Evolutionary conservation across 2,329 filamentous ascomycete species (phyloP).

Genomic region (Colletotrichum gloeosporioides): DNA sequence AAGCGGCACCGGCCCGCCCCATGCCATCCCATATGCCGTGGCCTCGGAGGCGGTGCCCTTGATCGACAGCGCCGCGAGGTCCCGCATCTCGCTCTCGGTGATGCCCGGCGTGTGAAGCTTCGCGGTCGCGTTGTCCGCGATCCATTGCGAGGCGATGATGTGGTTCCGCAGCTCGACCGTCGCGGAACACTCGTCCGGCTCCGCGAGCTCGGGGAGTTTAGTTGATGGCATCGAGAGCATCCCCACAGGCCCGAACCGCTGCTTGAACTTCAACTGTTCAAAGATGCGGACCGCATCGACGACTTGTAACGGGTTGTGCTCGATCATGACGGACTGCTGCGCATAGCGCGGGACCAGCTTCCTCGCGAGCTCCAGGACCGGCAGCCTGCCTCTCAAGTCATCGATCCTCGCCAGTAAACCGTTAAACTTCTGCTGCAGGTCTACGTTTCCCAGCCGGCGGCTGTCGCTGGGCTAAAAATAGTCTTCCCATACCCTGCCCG

Average conservation of each 20-base stretch:
- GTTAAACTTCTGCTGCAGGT: neutral
- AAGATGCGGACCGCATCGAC: slow-evolving; percentile 15
- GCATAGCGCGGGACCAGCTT: slow-evolving; percentile 20
- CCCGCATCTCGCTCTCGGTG: slow-evolving; percentile 16
- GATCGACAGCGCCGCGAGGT: slow-evolving; percentile 7
- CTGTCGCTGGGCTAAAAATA: slow-evolving; percentile 23
- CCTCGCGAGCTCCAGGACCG: slow-evolving; percentile 1
- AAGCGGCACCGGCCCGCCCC: slow-evolving; percentile 16
- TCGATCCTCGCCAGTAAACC: slow-evolving; percentile 16
- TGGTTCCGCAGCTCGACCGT: slow-evolving; percentile 25
- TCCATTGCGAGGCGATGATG: slow-evolving; percentile 26
- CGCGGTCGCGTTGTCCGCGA: slow-evolving; percentile 20
- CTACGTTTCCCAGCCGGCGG: neutral
- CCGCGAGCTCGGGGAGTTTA: neutral
- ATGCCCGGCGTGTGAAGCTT: slow-evolving; percentile 20
- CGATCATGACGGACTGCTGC: slow-evolving; percentile 28
- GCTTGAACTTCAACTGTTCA: neutral
- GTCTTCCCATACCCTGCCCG: slow-evolving; percentile 27
- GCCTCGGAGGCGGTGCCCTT: slow-evolving; percentile 18
- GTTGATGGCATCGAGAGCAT: neutral
- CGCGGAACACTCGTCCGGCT: neutral
- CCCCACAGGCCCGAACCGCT: neutral
- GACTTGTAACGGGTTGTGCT: slow-evolving; percentile 21
- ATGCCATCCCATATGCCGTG: slow-evolving; percentile 8
- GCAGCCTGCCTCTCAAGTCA: neutral